Conservation (phyloP, 78 protist species). For the Ministeria vibrans region DNA sequence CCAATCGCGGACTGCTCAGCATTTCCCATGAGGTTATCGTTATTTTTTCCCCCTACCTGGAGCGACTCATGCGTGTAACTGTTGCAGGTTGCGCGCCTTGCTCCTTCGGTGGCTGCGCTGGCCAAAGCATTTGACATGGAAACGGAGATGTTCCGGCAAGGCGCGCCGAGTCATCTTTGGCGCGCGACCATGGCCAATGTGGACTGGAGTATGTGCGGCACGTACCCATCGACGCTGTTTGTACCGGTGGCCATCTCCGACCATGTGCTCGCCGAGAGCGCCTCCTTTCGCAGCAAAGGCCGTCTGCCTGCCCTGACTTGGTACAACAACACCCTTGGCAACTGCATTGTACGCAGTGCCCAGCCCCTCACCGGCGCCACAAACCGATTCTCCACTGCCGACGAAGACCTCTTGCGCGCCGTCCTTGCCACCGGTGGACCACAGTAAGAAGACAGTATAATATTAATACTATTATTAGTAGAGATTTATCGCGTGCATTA, state of each 20-base stretch:
- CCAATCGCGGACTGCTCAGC: not conserved
- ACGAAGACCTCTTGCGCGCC: conserved; percentile 2
- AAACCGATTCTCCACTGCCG: not conserved
- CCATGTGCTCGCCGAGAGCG: conserved; percentile 17
- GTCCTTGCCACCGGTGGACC: no score
- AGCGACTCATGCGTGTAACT: not conserved
- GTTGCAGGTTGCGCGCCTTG: no score
- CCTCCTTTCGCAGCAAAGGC: conserved; percentile 49
- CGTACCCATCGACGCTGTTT: conserved; percentile 59
- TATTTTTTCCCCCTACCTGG: not conserved
- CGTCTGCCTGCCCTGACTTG: conserved; percentile 68
- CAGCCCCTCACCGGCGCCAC: conserved; percentile 45
- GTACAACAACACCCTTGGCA: conserved; percentile 34
- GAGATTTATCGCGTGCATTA: no score
- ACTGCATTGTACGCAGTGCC: conserved; percentile 38
- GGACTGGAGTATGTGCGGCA: conserved; percentile 46
- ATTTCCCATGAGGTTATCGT: not conserved
- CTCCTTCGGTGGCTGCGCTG: no score
- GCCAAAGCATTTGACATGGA: not conserved
- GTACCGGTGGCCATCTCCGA: conserved; percentile 57
- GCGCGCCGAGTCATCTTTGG: conserved; percentile 35
- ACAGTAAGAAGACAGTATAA: no score
- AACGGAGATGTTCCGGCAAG: conserved; percentile 18
- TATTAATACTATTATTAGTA: no score
- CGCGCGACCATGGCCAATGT: conserved; percentile 37